Percentiles rank a stretch among this genome's conserved stretches.
phyloP scores from a whole-genome alignment of 495 filamentous ascomycete genomes.

The Zalerion maritima region DNA sequence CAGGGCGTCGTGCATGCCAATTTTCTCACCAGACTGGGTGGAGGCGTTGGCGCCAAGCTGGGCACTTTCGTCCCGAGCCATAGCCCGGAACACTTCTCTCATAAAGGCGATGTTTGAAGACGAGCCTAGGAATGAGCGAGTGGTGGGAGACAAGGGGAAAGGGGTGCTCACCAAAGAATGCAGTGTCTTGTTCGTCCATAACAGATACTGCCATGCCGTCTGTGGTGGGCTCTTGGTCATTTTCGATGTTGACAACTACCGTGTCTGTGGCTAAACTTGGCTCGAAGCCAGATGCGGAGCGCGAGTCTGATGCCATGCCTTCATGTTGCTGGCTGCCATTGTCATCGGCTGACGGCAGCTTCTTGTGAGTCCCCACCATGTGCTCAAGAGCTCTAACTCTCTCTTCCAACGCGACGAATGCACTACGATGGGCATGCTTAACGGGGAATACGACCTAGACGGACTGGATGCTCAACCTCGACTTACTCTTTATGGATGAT shows the following conservation, averaged over 20 bases:
- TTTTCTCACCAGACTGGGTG: not conserved
- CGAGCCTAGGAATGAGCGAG: constrained; percentile 19
- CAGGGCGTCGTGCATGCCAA: constrained; percentile 6
- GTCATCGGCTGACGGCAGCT: constrained; percentile 10
- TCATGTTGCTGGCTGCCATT: constrained; percentile 15
- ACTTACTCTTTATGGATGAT: constrained; percentile 30
- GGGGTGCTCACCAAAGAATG: constrained; percentile 26
- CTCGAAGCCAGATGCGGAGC: no score
- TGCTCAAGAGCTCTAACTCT: constrained; percentile 13
- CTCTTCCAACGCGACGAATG: constrained; percentile 1
- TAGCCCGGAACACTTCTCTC: constrained; percentile 19
- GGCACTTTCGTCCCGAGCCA: constrained; percentile 7
- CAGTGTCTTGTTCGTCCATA: constrained; percentile 29
- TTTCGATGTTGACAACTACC: no score
- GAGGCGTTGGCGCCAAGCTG: not conserved
- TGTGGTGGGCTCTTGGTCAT: constrained; percentile 18
- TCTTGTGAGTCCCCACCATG: constrained; percentile 12
- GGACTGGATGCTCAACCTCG: no score
- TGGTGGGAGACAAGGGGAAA: not conserved
- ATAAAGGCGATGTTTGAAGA: constrained; percentile 36
- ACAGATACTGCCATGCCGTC: constrained; percentile 30
- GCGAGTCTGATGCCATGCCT: no score
- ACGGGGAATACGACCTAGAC: no score
- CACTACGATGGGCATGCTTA: no score
- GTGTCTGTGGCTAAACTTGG: no score